These are phyloP conservation scores for Blastobotrys parvus DNA, from an alignment of 805 yeast species.

Conservation along the genomic window DNA sequence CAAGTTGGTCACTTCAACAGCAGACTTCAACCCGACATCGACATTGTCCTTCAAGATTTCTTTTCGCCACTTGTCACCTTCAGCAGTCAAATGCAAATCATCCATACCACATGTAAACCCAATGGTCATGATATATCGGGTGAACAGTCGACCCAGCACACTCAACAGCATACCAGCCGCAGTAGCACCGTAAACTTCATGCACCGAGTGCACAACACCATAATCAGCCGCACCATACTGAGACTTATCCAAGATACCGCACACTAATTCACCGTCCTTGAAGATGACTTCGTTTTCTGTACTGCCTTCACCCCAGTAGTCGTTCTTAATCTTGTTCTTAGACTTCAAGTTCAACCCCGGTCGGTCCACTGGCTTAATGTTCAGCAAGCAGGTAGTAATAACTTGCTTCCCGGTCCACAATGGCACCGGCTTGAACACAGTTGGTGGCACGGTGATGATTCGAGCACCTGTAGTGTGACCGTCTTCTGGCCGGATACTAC, in stretches of 20 bases:
- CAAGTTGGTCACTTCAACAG: conserved; percentile 87
- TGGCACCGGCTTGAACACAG: conserved; percentile 76
- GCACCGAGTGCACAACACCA: conserved; percentile 93
- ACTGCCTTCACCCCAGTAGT: conserved; percentile 87
- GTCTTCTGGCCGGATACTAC: conserved; percentile 94
- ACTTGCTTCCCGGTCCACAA: conserved; percentile 98
- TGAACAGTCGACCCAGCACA: conserved; percentile 90
- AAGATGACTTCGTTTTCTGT: conserved; percentile 80
- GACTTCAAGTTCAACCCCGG: conserved; percentile 87
- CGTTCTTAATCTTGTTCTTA: conserved; percentile 83
- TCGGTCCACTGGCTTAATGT: conserved; percentile 76
- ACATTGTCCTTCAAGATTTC: conserved; percentile 71
- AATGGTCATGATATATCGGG: conserved; percentile 82
- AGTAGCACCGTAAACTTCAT: conserved; percentile 89
- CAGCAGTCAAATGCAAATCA: conserved; percentile 82
- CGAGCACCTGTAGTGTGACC: conserved; percentile 65
- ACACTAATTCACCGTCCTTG: conserved; percentile 75
- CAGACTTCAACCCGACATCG: conserved; percentile 85
- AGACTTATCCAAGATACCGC: conserved; percentile 94
- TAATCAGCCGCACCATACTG: conserved; percentile 97
- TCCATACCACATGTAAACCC: conserved; percentile 99
- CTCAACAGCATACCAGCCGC: conserved; percentile 85
- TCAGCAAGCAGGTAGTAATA: conserved; percentile 81
- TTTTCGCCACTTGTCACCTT: conserved; percentile 83
- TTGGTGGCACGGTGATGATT: conserved; percentile 79